phyloP scores from a whole-genome alignment of 2,329 filamentous ascomycete species.

The Penicillium hesseltinei region DNA sequence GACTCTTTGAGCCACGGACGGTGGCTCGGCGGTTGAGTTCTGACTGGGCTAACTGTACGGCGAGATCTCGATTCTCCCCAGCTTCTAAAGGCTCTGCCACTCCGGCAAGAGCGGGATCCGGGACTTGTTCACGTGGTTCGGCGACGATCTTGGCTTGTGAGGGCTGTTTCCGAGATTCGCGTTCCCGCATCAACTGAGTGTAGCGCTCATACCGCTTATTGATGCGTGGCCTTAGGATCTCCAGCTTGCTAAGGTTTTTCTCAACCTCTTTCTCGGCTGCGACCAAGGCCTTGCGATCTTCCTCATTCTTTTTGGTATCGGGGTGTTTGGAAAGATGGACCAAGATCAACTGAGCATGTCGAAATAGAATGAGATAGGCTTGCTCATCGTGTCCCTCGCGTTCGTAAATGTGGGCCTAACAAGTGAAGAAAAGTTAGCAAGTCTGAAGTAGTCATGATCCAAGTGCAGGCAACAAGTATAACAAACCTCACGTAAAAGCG shows the following conservation, averaged over 20 bases:
- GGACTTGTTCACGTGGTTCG: slow-evolving; percentile 19
- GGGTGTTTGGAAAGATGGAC: slow-evolving; percentile 74
- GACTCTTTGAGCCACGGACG: slow-evolving; percentile 56
- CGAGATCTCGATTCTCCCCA: slow-evolving; percentile 69
- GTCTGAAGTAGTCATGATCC: background rate
- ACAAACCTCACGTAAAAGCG: slow-evolving; percentile 74
- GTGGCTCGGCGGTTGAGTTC: slow-evolving; percentile 69
- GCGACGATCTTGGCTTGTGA: slow-evolving; percentile 10
- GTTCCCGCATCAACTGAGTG: slow-evolving; percentile 51
- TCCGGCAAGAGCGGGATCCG: slow-evolving; percentile 61
- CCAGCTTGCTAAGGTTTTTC: slow-evolving; percentile 67
- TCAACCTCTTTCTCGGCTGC: slow-evolving; percentile 62
- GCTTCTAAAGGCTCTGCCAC: slow-evolving; percentile 65
- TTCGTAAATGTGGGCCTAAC: slow-evolving; percentile 78
- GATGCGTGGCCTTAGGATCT: slow-evolving; percentile 76
- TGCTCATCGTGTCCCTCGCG: slow-evolving; percentile 82
- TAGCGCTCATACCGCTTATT: slow-evolving; percentile 69
- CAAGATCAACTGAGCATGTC: slow-evolving; percentile 81
- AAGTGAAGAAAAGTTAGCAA: background rate
- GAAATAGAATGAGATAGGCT: slow-evolving; percentile 86
- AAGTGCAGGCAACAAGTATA: background rate
- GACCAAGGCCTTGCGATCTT: slow-evolving; percentile 54
- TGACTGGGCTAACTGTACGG: slow-evolving; percentile 70
- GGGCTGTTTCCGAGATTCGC: slow-evolving; percentile 43
- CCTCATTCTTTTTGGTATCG: slow-evolving; percentile 61